Evolutionary conservation across 352 stramenopile species (phyloP).

Genomic region (Globisporangium cystogenes): DNA sequence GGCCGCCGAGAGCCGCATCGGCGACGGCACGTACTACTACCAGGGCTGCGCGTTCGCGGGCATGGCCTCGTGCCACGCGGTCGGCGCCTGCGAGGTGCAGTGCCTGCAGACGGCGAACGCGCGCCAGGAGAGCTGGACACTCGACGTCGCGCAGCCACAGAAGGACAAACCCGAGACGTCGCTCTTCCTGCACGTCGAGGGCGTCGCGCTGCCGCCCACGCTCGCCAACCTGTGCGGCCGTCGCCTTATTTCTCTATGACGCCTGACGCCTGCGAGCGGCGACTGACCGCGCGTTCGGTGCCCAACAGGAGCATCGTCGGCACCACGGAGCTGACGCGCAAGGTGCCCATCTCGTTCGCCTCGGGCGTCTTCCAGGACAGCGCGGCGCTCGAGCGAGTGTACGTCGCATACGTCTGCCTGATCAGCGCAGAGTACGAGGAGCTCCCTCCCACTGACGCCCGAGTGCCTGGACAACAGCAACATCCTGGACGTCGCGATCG

Average conservation of each 20-base stretch:
- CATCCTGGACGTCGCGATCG: slow-evolving; percentile 55
- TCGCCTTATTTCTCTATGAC: too few species aligned
- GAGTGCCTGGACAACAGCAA: too few species aligned
- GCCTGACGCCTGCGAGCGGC: too few species aligned
- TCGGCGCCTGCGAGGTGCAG: slow-evolving; percentile 61
- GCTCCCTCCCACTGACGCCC: too few species aligned
- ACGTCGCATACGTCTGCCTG: too few species aligned
- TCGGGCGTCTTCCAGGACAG: slow-evolving; percentile 39
- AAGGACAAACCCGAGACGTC: slow-evolving; percentile 55
- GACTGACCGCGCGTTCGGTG: too few species aligned
- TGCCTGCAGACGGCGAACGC: slow-evolving; percentile 42
- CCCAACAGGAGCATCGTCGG: slow-evolving; percentile 49
- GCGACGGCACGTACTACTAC: slow-evolving; percentile 58
- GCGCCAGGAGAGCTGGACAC: slow-evolving; percentile 33
- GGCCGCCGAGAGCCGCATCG: slow-evolving; percentile 21
- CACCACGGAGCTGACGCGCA: slow-evolving; percentile 41
- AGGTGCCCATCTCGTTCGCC: slow-evolving; percentile 57
- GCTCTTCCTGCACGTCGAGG: slow-evolving; percentile 50
- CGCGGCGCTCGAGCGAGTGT: slow-evolving; percentile 44
- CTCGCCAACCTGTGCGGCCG: slow-evolving; percentile 53
- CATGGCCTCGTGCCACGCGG: slow-evolving; percentile 45
- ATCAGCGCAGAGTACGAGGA: too few species aligned
- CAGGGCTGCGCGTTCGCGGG: slow-evolving; percentile 42
- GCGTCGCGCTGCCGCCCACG: slow-evolving; percentile 39
- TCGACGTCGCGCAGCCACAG: slow-evolving; percentile 58